Evolutionary conservation across 345 rosid species (phyloP).

Genomic region (Isatis tinctoria): DNA sequence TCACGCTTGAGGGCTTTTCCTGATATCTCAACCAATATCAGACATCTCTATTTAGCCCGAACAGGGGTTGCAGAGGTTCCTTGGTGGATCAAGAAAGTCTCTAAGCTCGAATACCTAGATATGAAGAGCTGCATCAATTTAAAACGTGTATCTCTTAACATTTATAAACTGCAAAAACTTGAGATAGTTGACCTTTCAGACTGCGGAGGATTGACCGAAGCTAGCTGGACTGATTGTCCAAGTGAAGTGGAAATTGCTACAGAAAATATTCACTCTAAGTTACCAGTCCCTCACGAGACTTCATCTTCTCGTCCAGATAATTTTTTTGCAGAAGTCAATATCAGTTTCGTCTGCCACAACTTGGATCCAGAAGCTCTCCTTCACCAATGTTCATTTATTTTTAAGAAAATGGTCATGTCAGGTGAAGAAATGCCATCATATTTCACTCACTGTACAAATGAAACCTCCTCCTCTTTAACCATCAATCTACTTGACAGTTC

Average conservation of each 20-base stretch:
- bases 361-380: not conserved
- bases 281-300: not conserved
- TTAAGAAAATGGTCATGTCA: not conserved
- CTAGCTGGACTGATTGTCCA: not conserved
- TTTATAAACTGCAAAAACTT: not conserved
- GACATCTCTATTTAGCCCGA: too few species aligned
- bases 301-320: not conserved
- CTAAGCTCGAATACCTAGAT: not conserved
- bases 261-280: not conserved
- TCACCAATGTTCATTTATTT: not conserved
- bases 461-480: not conserved
- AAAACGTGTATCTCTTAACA: not conserved
- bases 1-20: not conserved
- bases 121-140: not conserved
- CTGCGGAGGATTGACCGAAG: not conserved
- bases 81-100: not conserved
- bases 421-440: slow-evolving; percentile 16
- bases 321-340: not conserved
- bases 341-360: not conserved
- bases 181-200: not conserved
- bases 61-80: not conserved
- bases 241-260: not conserved
- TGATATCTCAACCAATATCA: too few species aligned
- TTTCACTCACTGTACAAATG: not conserved
- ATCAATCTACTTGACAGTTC: not conserved